Conservation (phyloP, 176 grass and related monocot genomes). For the Lolium multiflorum region DNA sequence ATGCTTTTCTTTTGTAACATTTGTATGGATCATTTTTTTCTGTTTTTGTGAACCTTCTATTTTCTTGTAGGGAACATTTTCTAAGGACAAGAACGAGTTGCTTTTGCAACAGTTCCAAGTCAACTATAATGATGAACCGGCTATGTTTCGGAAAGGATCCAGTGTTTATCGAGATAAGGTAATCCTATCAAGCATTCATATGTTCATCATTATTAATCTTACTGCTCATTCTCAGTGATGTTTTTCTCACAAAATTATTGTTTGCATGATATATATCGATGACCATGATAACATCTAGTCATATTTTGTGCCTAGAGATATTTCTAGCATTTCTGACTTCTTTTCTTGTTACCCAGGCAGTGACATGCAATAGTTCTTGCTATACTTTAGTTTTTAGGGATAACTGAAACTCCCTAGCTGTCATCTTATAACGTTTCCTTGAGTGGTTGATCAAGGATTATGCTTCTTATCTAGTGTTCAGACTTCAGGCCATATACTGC, state of each 20-base stretch:
- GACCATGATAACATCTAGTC: not conserved
- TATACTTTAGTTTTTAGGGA: constrained; percentile 14
- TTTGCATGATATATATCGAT: not conserved
- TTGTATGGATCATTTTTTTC: constrained; percentile 1
- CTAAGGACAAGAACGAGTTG: constrained; percentile 77
- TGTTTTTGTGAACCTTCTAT: not conserved
- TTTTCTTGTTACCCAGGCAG: not conserved
- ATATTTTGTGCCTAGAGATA: constrained; percentile 9
- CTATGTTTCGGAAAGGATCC: constrained; percentile 71
- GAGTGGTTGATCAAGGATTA: constrained; percentile 1
- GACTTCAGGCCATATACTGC: not conserved
- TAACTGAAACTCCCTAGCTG: constrained; percentile 5
- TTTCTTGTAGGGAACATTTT: constrained; percentile 58
- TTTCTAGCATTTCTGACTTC: constrained; percentile 5
- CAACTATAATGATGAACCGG: constrained; percentile 64
- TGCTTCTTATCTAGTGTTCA: not conserved
- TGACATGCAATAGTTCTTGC: not conserved
- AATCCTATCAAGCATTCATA: not conserved
- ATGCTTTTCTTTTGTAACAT: not conserved
- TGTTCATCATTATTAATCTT: not conserved
- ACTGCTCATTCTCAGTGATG: not conserved
- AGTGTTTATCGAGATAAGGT: constrained; percentile 73
- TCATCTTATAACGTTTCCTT: not conserved
- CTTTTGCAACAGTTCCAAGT: constrained; percentile 63
- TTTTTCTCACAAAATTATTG: not conserved